phyloP scores from a whole-genome alignment of 2,329 filamentous ascomycete genomes.

The Cercospora berteroae region DNA sequence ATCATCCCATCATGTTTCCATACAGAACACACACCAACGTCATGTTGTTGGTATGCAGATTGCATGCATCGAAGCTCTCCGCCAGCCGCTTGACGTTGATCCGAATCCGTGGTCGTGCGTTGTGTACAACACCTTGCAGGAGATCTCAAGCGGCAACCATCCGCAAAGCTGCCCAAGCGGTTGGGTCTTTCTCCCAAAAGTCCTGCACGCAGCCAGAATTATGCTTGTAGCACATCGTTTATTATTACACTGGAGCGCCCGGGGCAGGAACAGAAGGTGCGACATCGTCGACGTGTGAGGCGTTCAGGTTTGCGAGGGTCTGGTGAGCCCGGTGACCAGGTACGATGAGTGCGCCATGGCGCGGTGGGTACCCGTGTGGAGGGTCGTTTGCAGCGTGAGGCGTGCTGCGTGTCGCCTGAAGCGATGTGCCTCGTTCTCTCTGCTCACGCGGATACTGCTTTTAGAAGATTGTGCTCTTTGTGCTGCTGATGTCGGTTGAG shows the following conservation, averaged over 20 bases:
- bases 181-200: background rate
- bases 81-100: background rate
- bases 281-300: background rate
- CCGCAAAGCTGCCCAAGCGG: background rate
- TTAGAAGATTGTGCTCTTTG: background rate
- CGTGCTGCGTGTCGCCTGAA: background rate
- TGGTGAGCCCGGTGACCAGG: background rate
- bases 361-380: background rate
- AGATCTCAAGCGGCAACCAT: background rate
- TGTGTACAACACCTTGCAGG: background rate
- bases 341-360: background rate
- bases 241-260: background rate
- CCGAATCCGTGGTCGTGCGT: background rate
- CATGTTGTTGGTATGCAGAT: background rate
- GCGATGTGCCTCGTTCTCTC: background rate
- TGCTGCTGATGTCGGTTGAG: background rate
- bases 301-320: background rate
- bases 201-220: background rate
- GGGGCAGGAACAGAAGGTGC: background rate
- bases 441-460: background rate
- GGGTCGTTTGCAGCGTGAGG: background rate
- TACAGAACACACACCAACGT: background rate
- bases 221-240: background rate
- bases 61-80: background rate
- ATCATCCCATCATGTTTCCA: background rate